Percentiles rank a stretch among this genome's conserved stretches.
Conservation (phyloP, 2,329 filamentous ascomycete genomes). For the Talaromyces sp. region DNA sequence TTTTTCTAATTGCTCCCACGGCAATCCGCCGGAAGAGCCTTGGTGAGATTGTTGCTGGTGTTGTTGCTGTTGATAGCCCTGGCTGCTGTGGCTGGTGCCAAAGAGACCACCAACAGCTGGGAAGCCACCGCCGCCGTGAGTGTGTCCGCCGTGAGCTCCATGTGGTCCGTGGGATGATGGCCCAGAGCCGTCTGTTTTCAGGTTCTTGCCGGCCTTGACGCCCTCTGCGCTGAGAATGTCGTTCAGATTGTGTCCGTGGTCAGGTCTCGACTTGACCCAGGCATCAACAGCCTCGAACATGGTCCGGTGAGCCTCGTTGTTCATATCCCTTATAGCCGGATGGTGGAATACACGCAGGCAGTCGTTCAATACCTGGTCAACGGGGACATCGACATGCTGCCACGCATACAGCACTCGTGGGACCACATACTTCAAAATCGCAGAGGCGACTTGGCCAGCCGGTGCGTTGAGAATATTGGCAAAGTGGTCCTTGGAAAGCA, state of each 20-base stretch:
- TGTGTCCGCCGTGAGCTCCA: slow-evolving; percentile 19
- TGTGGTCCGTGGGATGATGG: slow-evolving; percentile 23
- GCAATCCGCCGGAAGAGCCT: slow-evolving; percentile 18
- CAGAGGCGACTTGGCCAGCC: slow-evolving; percentile 66
- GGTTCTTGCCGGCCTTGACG: slow-evolving; percentile 78
- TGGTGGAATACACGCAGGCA: slow-evolving; percentile 84
- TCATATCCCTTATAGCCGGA: slow-evolving; percentile 71
- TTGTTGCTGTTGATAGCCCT: slow-evolving; percentile 20
- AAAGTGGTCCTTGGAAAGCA: slow-evolving; percentile 81
- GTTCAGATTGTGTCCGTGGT: slow-evolving; percentile 63
- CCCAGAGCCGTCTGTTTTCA: slow-evolving; percentile 40
- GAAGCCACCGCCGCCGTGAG: slow-evolving; percentile 25
- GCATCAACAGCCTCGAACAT: slow-evolving; percentile 85
- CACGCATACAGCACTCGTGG: slow-evolving; percentile 88
- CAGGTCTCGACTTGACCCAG: slow-evolving; percentile 69
- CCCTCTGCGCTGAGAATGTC: slow-evolving; percentile 74
- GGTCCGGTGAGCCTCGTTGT: slow-evolving; percentile 70
- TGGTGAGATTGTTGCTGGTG: slow-evolving; percentile 14
- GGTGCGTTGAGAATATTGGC: slow-evolving; percentile 72
- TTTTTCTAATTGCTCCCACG: slow-evolving; percentile 25
- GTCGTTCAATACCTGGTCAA: slow-evolving; percentile 78
- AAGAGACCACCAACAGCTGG: slow-evolving; percentile 16
- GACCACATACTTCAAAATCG: slow-evolving; percentile 78
- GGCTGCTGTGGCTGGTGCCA: slow-evolving; percentile 12
- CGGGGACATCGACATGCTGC: slow-evolving; percentile 78